Evolutionary conservation across 768 basidiomycete genomes (phyloP).

Genomic region (Termitomyces sp.): DNA sequence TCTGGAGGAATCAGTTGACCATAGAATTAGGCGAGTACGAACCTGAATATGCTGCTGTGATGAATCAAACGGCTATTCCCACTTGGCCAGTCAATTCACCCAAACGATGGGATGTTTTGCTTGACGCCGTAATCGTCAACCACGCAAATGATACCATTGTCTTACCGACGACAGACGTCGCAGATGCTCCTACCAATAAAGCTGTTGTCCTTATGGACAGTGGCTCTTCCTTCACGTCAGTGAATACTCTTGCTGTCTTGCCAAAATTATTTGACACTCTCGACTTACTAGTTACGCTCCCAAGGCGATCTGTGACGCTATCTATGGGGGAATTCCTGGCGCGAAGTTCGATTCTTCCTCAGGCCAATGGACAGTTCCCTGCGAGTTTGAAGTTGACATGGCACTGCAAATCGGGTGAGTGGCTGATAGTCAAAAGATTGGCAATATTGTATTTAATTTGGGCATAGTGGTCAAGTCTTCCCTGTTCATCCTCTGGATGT

Average conservation of each 20-base stretch:
- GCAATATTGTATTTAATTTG: conserved; percentile 1
- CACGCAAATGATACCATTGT: conserved; percentile 45
- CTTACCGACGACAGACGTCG: conserved; percentile 48
- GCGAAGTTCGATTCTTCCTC: conserved; percentile 47
- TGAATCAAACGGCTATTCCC: conserved; percentile 52
- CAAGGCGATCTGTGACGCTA: conserved; percentile 54
- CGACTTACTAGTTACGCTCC: conserved; percentile 56
- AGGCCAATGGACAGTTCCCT: conserved; percentile 72
- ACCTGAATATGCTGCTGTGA: conserved; percentile 53
- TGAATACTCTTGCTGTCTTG: not conserved
- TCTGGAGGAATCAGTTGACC: not conserved
- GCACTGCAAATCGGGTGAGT: conserved; percentile 74
- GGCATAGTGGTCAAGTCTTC: conserved; percentile 58
- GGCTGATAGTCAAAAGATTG: not conserved
- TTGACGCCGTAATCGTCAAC: conserved; percentile 69
- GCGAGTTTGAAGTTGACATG: conserved; percentile 68
- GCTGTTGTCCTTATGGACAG: conserved; percentile 77
- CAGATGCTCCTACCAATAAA: conserved; percentile 56
- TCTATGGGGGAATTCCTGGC: conserved; percentile 63
- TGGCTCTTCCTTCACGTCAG: conserved; percentile 78
- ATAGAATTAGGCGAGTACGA: conserved; percentile 56
- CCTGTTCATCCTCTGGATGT: conserved; percentile 81
- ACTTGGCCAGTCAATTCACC: conserved; percentile 70
- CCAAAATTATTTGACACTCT: not conserved
- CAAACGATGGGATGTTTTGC: conserved; percentile 67